Evolutionary conservation across 768 basidiomycete species (phyloP).

Genomic region (Tricholomella constricta): DNA sequence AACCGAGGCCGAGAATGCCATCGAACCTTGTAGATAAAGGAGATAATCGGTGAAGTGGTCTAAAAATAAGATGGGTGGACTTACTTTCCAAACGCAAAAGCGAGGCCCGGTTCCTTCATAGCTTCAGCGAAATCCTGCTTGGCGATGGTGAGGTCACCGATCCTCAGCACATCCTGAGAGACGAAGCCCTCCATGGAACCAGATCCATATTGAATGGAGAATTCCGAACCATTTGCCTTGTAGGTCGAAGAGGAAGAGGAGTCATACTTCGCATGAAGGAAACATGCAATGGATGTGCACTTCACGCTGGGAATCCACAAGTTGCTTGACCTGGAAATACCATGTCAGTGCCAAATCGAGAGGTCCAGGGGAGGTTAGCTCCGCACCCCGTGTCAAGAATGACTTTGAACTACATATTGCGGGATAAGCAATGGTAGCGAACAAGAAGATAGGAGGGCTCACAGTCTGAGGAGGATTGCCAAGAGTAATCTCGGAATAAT

Average conservation of each 20-base stretch:
- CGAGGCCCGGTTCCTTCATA: conserved; percentile 92
- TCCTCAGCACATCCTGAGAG: conserved; percentile 75
- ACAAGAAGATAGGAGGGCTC: conserved; percentile 27
- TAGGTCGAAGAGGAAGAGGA: conserved; percentile 76
- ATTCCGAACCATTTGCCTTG: conserved; percentile 86
- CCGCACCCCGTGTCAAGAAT: conserved; percentile 86
- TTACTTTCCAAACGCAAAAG: conserved; percentile 95
- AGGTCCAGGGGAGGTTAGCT: not conserved
- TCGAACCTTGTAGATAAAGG: conserved; percentile 65
- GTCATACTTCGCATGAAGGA: conserved; percentile 94
- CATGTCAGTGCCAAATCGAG: conserved; percentile 5
- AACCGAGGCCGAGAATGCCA: conserved; percentile 91
- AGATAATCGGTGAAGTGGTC: not conserved
- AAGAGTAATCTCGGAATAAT: conserved; percentile 84
- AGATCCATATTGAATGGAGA: conserved; percentile 92
- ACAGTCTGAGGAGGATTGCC: conserved; percentile 84
- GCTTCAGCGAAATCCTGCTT: conserved; percentile 93
- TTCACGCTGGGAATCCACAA: conserved; percentile 87
- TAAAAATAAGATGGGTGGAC: conserved; percentile 26
- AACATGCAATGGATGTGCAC: conserved; percentile 90
- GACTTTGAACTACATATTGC: conserved; percentile 76
- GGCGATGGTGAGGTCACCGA: conserved; percentile 80
- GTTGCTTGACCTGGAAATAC: conserved; percentile 72
- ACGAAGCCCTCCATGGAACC: conserved; percentile 97
- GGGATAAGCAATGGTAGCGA: not conserved